A percentile compares a stretch with the other conserved stretches of the same genome.
These are phyloP conservation scores for Keithomyces neogunnii DNA, from an alignment of 2,329 filamentous ascomycete genomes.

Conservation along the genomic window DNA sequence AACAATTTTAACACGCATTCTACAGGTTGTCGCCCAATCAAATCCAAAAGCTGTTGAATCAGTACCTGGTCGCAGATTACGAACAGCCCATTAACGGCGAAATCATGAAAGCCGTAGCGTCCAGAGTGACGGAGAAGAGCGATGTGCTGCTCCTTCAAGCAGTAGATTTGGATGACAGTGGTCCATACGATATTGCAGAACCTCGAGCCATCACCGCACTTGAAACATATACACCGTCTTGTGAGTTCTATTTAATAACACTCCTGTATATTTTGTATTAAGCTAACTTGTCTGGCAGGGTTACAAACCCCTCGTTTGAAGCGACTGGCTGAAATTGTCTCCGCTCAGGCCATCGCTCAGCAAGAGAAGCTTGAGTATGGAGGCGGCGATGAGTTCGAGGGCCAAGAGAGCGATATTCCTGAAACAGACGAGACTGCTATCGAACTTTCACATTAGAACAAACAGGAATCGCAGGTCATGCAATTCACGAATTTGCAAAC, in stretches of 20 bases:
- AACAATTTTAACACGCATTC: conserved; percentile 1
- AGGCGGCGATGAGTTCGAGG: conserved; percentile 36
- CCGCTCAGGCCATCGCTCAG: conserved; percentile 90
- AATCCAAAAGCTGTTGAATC: conserved; percentile 97
- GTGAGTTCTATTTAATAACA: conserved; percentile 42
- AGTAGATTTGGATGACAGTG: conserved; percentile 98
- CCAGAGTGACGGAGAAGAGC: conserved; percentile 94
- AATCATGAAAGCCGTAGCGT: conserved; percentile 99
- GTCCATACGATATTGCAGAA: conserved; percentile 96
- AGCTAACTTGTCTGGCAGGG: conserved; percentile 48
- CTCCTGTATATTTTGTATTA: neutral
- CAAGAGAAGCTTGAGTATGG: conserved; percentile 71
- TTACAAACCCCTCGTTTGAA: conserved; percentile 93
- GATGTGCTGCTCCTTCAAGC: conserved; percentile 88
- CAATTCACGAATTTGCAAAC: conserved; percentile 3
- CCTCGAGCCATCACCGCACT: conserved; percentile 90
- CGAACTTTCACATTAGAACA: conserved; percentile 2
- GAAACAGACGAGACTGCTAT: conserved; percentile 40
- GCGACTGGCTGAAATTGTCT: conserved; percentile 95
- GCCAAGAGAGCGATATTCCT: conserved; percentile 35
- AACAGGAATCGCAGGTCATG: conserved; percentile 3
- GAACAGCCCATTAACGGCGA: conserved; percentile 99
- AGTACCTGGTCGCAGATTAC: conserved; percentile 97
- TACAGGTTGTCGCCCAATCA: conserved; percentile 90
- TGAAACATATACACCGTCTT: conserved; percentile 96